Percentiles rank a stretch among this genome's conserved stretches.
phyloP scores from a whole-genome alignment of 2,329 filamentous ascomycete genomes.

The Fonsecaea erecta region DNA sequence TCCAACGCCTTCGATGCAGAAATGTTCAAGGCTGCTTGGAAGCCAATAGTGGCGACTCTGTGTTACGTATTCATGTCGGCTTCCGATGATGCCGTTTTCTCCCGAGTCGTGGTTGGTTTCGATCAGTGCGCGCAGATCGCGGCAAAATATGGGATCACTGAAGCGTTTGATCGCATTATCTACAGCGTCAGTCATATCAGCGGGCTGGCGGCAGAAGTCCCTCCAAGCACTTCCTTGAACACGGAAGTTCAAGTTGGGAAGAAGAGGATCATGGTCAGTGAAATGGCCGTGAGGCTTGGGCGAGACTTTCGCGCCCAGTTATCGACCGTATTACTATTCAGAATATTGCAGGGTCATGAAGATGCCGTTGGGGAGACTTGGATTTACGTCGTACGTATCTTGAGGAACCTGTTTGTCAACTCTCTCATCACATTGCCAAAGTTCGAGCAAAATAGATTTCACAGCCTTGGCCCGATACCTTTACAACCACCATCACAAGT shows the following conservation, averaged over 20 bases:
- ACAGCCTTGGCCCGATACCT: conserved; percentile 77
- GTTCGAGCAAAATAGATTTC: conserved; percentile 50
- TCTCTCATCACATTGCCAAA: conserved; percentile 74
- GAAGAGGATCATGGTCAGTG: conserved; percentile 96
- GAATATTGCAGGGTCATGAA: conserved; percentile 86
- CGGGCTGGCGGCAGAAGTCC: conserved; percentile 74
- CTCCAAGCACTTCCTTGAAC: conserved; percentile 84
- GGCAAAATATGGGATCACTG: conserved; percentile 77
- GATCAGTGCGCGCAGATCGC: conserved; percentile 95
- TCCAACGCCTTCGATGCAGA: conserved; percentile 96
- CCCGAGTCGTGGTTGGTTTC: conserved; percentile 89
- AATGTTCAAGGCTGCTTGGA: conserved; percentile 97
- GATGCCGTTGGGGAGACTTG: conserved; percentile 66
- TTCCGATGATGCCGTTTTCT: conserved; percentile 93
- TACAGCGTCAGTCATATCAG: conserved; percentile 90
- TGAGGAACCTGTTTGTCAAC: conserved; percentile 95
- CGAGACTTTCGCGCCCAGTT: conserved; percentile 92
- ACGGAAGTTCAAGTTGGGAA: conserved; percentile 88
- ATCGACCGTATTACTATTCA: conserved; percentile 92
- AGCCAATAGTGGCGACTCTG: conserved; percentile 87
- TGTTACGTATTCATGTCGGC: conserved; percentile 99
- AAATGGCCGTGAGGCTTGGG: conserved; percentile 93
- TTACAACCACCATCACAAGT: conserved; percentile 89
- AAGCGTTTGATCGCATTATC: conserved; percentile 90
- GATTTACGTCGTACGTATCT: conserved; percentile 79